Percentiles rank a stretch among this genome's conserved stretches.
Evolutionary conservation across 768 basidiomycete species (phyloP).

Genomic region (Termitomyces sp.): DNA sequence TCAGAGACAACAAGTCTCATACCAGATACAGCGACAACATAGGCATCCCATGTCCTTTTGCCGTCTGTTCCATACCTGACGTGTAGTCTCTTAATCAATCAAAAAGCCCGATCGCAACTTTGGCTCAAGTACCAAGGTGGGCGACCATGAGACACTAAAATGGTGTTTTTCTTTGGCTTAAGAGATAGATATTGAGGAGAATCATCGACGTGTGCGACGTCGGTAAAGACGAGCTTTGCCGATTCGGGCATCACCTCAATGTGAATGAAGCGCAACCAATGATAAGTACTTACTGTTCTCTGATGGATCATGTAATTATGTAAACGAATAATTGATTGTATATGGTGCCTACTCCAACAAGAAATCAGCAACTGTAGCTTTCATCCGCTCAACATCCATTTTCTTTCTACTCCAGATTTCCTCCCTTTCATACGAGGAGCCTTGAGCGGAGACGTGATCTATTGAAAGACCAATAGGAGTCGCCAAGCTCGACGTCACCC

Average conservation of each 20-base stretch:
- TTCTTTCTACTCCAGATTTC: slow-evolving; percentile 26
- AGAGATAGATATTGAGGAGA: slow-evolving; percentile 21
- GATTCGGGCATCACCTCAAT: slow-evolving; percentile 17
- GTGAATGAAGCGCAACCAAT: slow-evolving; percentile 3
- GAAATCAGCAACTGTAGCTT: slow-evolving; percentile 32
- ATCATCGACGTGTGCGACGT: slow-evolving; percentile 6
- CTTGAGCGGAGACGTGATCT: not conserved
- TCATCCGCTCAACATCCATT: slow-evolving; percentile 26
- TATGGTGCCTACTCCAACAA: slow-evolving; percentile 23
- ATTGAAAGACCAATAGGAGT: not conserved
- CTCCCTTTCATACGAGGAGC: not conserved
- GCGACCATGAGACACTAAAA: slow-evolving; percentile 79
- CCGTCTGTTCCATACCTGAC: slow-evolving; percentile 78
- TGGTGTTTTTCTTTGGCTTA: slow-evolving; percentile 61
- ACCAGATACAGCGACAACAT: slow-evolving; percentile 85
- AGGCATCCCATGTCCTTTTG: slow-evolving; percentile 62
- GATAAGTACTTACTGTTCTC: not conserved
- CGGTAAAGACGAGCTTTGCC: slow-evolving; percentile 10
- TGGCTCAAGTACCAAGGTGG: slow-evolving; percentile 61
- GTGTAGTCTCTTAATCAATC: slow-evolving; percentile 2
- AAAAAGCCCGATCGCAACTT: not conserved
- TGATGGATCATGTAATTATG: slow-evolving; percentile 9
- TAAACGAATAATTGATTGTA: not conserved
- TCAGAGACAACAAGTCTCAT: slow-evolving; percentile 9
- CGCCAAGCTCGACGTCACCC: slow-evolving; percentile 22